Percentiles rank a stretch among this genome's conserved stretches.
These are phyloP conservation scores for Yamadazyma buinensis DNA, from an alignment of 1,139 yeast genomes.

Conservation along the genomic window DNA sequence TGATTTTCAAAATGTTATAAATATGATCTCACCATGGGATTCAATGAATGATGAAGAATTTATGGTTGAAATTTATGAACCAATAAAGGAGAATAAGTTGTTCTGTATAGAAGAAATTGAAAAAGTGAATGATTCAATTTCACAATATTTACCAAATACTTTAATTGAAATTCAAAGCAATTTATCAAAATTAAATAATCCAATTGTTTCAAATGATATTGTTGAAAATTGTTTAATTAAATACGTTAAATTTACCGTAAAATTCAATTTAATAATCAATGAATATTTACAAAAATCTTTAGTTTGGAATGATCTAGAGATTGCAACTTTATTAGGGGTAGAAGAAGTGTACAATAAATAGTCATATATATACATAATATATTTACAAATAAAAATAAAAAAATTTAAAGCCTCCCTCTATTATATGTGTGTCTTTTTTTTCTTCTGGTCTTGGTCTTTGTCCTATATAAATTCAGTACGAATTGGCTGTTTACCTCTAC, in stretches of 20 bases:
- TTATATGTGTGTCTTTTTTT: too few species aligned
- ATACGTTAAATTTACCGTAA: constrained; percentile 51
- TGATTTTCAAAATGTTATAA: constrained; percentile 57
- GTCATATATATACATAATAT: background rate
- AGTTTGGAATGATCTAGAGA: constrained; percentile 55
- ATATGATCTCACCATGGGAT: constrained; percentile 63
- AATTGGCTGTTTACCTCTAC: constrained; percentile 73
- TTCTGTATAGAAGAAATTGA: constrained; percentile 44
- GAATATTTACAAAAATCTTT: constrained; percentile 42
- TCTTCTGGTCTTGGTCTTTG: too few species aligned
- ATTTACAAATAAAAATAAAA: background rate
- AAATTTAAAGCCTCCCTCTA: too few species aligned
- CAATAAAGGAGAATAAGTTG: constrained; percentile 60
- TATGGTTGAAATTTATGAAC: constrained; percentile 55
- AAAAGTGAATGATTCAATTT: constrained; percentile 40
- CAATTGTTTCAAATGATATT: constrained; percentile 55
- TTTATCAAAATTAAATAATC: constrained; percentile 58
- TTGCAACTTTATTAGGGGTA: constrained; percentile 64
- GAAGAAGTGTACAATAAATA: constrained; percentile 21
- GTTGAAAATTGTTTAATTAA: constrained; percentile 44
- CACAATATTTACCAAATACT: constrained; percentile 55
- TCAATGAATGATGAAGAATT: constrained; percentile 47
- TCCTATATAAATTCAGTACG: constrained; percentile 15
- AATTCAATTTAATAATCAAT: constrained; percentile 36
- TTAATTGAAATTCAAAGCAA: constrained; percentile 59